A percentile compares a stretch with the other conserved stretches of the same genome.
phyloP scores from a whole-genome alignment of 1,284 basidiomycete genomes.

The Boletus smithii region DNA sequence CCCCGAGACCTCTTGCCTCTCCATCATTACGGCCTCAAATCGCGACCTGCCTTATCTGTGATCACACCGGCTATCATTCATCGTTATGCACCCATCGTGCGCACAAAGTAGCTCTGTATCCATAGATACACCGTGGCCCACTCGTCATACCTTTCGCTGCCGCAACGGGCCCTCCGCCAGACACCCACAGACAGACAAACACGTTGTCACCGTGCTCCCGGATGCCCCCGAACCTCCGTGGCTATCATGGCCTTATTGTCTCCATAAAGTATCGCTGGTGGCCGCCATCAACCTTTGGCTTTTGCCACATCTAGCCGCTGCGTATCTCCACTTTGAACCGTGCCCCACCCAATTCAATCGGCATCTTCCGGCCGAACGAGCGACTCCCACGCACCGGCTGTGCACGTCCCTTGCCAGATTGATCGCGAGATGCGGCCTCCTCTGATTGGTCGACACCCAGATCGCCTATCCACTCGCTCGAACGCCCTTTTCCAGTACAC shows the following conservation, averaged over 20 bases:
- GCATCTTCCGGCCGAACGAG: conserved; percentile 13
- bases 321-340: conserved; percentile 24
- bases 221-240: conserved; percentile 12
- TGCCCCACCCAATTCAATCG: conserved; percentile 29
- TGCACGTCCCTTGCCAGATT: conserved; percentile 20
- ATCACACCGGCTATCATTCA: conserved; percentile 23
- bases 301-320: conserved; percentile 14
- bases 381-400: conserved; percentile 25
- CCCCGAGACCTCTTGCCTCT: neutral
- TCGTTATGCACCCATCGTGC: neutral
- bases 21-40: conserved; percentile 8
- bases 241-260: conserved; percentile 15
- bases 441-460: conserved; percentile 16
- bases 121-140: no score
- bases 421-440: conserved; percentile 20
- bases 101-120: no score
- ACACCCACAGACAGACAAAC: neutral
- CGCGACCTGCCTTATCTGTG: conserved; percentile 15
- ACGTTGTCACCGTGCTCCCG: conserved; percentile 7
- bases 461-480: conserved; percentile 5
- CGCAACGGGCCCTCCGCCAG: no score
- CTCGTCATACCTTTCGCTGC: no score
- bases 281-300: conserved; percentile 6
- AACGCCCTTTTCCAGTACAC: neutral
- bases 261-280: conserved; percentile 9